Percentiles rank a stretch among this genome's conserved stretches.
Evolutionary conservation across 192 early-diverging fungal species (phyloP).

Genomic region (Funneliformis geosporum): DNA sequence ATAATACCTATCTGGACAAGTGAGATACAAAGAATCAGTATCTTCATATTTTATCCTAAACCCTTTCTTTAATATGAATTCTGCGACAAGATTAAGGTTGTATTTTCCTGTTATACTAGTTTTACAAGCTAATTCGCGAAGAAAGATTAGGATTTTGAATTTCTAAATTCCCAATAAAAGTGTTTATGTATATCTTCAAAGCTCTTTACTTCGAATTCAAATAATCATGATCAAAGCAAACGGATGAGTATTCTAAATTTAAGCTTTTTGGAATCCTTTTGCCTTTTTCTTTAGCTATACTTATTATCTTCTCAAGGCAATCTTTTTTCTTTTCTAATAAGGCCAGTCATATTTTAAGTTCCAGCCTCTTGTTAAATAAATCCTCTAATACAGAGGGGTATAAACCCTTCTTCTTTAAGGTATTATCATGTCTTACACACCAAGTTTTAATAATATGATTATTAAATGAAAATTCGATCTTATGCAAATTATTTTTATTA

Average conservation of each 20-base stretch:
- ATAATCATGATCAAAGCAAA: constrained; percentile 11
- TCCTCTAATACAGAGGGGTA: neutral
- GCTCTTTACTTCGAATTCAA: neutral
- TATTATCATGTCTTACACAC: neutral
- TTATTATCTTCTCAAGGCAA: neutral
- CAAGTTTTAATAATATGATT: neutral
- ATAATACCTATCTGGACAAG: no score
- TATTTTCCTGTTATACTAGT: no score
- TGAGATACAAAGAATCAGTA: no score
- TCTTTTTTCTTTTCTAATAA: neutral
- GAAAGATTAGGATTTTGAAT: no score
- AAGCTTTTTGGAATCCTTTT: constrained; percentile 7
- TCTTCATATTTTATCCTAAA: no score
- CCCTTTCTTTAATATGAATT: no score
- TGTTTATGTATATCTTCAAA: no score
- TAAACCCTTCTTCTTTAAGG: neutral
- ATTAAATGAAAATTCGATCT: constrained; percentile 18
- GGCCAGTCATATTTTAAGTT: neutral
- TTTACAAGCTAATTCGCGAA: no score
- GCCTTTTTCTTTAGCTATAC: neutral
- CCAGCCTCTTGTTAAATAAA: constrained; percentile 15
- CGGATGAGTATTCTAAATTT: constrained; percentile 2
- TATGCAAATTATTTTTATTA: constrained; percentile 20
- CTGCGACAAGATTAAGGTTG: no score
- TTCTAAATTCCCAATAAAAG: no score